These are phyloP conservation scores for Aspergillus fructus DNA, from an alignment of 2,329 filamentous ascomycete species.

Conservation along the genomic window DNA sequence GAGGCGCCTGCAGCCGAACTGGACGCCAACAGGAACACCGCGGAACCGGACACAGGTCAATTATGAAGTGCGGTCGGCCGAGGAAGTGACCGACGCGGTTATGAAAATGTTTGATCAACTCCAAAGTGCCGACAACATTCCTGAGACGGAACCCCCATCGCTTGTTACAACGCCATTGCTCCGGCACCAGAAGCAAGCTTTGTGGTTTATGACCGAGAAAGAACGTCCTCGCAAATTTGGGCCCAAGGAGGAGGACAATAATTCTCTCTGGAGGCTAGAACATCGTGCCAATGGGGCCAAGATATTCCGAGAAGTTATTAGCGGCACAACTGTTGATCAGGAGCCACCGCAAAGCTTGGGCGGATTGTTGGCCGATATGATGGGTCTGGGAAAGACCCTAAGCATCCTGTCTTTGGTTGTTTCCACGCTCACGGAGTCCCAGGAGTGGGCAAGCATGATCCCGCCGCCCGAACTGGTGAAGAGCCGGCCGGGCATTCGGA, in stretches of 20 bases:
- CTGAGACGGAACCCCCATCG: slow-evolving; percentile 65
- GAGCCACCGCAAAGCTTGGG: slow-evolving; percentile 68
- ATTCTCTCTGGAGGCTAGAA: slow-evolving; percentile 74
- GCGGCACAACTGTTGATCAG: slow-evolving; percentile 61
- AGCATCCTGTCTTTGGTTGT: slow-evolving; percentile 79
- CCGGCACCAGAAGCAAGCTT: slow-evolving; percentile 83
- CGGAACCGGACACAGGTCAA: slow-evolving; percentile 28
- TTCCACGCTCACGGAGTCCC: slow-evolving; percentile 62
- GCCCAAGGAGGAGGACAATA: slow-evolving; percentile 60
- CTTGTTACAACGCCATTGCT: slow-evolving; percentile 69
- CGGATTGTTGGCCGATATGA: slow-evolving; percentile 79
- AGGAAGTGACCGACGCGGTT: slow-evolving; percentile 84
- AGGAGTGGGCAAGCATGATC: slow-evolving; percentile 57
- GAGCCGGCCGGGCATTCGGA: slow-evolving; percentile 47
- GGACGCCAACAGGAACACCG: slow-evolving; percentile 21
- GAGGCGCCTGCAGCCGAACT: slow-evolving; percentile 43
- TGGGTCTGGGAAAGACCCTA: slow-evolving; percentile 84
- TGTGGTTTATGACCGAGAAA: slow-evolving; percentile 79
- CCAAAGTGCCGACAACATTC: slow-evolving; percentile 71
- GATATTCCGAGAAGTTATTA: slow-evolving; percentile 81
- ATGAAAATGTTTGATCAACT: slow-evolving; percentile 85
- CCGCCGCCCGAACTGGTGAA: slow-evolving; percentile 46
- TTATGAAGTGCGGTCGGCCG: slow-evolving; percentile 64
- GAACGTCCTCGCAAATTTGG: slow-evolving; percentile 67
- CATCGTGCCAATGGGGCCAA: slow-evolving; percentile 57